These are phyloP conservation scores for Penicillium macrosclerotiorum DNA, from an alignment of 495 filamentous ascomycete genomes.

Conservation along the genomic window DNA sequence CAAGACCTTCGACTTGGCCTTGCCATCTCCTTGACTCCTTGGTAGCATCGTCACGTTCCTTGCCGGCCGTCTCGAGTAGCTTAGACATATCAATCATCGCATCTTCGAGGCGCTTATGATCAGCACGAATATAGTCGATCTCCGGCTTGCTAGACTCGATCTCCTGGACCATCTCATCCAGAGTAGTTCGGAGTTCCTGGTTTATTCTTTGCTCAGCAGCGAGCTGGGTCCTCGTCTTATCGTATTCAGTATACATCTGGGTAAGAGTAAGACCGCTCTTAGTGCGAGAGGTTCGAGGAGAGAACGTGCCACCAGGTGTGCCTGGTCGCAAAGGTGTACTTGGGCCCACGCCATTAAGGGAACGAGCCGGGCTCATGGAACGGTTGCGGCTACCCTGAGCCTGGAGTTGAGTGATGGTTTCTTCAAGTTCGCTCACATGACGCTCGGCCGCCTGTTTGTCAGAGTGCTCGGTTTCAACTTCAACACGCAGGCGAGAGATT, in stretches of 20 bases:
- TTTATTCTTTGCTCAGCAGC: conserved; percentile 66
- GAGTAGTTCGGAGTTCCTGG: conserved; percentile 65
- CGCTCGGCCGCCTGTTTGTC: conserved; percentile 69
- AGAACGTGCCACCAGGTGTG: conserved; percentile 53
- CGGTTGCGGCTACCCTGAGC: conserved; percentile 37
- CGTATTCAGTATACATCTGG: conserved; percentile 66
- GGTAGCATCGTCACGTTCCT: conserved; percentile 53
- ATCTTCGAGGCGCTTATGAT: conserved; percentile 52
- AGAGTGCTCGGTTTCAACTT: conserved; percentile 74
- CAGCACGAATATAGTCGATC: conserved; percentile 56
- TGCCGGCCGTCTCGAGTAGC: conserved; percentile 53
- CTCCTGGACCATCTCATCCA: conserved; percentile 75
- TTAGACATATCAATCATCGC: conserved; percentile 82
- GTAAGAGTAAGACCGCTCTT: conserved; percentile 62
- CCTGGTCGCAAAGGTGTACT: conserved; percentile 47
- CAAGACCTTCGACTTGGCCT: conserved; percentile 63
- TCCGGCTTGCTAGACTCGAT: conserved; percentile 60
- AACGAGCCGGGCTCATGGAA: conserved; percentile 52
- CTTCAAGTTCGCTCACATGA: conserved; percentile 71
- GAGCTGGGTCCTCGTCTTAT: conserved; percentile 56
- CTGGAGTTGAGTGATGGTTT: conserved; percentile 66
- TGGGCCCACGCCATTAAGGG: conserved; percentile 48
- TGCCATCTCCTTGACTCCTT: conserved; percentile 71
- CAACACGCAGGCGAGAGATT: conserved; percentile 72
- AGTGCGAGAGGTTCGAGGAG: conserved; percentile 54